A percentile compares a stretch with the other conserved stretches of the same genome.
phyloP scores from a whole-genome alignment of 2,329 filamentous ascomycete species.

The Stachybotrys chartarum region DNA sequence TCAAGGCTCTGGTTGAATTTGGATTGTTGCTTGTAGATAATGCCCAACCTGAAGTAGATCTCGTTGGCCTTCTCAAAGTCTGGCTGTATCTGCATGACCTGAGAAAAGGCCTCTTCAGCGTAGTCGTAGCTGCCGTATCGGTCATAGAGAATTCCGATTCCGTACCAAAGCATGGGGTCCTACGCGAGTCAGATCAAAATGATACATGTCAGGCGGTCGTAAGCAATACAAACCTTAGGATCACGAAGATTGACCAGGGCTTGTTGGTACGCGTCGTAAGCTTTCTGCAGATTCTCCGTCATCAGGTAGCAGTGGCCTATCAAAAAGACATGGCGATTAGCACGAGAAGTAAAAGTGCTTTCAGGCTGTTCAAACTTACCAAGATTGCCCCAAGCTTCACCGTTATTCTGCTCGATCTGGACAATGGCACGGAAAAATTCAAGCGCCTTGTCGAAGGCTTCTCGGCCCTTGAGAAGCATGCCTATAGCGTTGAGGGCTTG shows the following conservation, averaged over 20 bases:
- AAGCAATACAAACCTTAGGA: conserved; percentile 63
- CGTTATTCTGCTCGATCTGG: conserved; percentile 81
- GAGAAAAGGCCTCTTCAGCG: conserved; percentile 94
- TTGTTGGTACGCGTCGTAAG: conserved; percentile 93
- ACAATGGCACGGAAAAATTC: conserved; percentile 89
- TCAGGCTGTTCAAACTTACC: conserved; percentile 44
- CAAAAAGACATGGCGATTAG: neutral
- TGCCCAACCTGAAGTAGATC: conserved; percentile 97
- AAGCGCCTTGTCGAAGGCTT: conserved; percentile 89
- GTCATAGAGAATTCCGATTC: conserved; percentile 95
- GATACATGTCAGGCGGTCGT: neutral
- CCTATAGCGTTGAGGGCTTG: conserved; percentile 92
- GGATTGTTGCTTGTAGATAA: conserved; percentile 98
- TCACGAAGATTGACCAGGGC: conserved; percentile 88
- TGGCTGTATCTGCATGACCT: conserved; percentile 98
- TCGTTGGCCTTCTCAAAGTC: conserved; percentile 98
- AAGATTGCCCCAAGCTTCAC: conserved; percentile 93
- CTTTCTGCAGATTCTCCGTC: conserved; percentile 97
- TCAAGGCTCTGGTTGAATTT: conserved; percentile 91
- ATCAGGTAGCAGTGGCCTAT: conserved; percentile 95
- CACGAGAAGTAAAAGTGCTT: neutral
- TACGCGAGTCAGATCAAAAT: conserved; percentile 22
- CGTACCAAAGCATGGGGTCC: conserved; percentile 98
- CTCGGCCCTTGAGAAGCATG: conserved; percentile 80
- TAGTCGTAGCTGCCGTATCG: conserved; percentile 94